These are phyloP conservation scores for Parmales sp. DNA, from an alignment of 108 stramenopile species.

Conservation along the genomic window DNA sequence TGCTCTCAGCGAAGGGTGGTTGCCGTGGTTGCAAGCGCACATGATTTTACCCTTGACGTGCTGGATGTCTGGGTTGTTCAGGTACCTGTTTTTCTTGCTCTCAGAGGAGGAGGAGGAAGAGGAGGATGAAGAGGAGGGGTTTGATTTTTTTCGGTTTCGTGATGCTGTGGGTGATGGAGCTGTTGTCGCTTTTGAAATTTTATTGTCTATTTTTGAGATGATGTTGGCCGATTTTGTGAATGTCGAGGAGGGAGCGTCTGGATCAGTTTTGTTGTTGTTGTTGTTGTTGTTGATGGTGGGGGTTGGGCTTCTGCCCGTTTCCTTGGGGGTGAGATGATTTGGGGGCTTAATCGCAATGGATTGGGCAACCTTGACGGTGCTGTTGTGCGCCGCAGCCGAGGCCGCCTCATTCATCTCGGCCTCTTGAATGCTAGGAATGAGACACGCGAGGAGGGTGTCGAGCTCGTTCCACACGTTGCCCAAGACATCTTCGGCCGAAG, in stretches of 20 bases:
- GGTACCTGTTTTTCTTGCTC: too few species aligned
- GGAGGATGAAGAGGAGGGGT: too few species aligned
- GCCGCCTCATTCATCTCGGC: slow-evolving; percentile 1
- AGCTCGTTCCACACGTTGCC: background rate
- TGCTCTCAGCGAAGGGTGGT: too few species aligned
- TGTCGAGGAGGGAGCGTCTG: background rate
- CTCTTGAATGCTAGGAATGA: background rate
- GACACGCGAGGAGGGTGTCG: background rate
- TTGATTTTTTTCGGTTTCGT: too few species aligned
- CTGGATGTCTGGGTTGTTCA: too few species aligned
- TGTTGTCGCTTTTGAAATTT: too few species aligned
- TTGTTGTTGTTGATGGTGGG: background rate
- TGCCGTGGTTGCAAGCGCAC: slow-evolving; percentile 7
- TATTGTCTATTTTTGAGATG: too few species aligned
- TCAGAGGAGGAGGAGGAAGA: too few species aligned
- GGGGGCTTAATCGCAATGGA: background rate
- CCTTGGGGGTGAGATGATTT: background rate
- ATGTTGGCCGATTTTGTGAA: too few species aligned
- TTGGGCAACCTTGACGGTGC: background rate
- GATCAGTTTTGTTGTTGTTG: background rate
- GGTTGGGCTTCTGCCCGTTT: background rate
- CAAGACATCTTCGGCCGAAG: too few species aligned
- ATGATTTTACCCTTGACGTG: background rate
- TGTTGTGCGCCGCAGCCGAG: background rate
- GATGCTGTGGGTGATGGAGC: too few species aligned